Evolutionary conservation across 2,329 filamentous ascomycete genomes (phyloP).

Genomic region (Ceratocystis alfenasii): DNA sequence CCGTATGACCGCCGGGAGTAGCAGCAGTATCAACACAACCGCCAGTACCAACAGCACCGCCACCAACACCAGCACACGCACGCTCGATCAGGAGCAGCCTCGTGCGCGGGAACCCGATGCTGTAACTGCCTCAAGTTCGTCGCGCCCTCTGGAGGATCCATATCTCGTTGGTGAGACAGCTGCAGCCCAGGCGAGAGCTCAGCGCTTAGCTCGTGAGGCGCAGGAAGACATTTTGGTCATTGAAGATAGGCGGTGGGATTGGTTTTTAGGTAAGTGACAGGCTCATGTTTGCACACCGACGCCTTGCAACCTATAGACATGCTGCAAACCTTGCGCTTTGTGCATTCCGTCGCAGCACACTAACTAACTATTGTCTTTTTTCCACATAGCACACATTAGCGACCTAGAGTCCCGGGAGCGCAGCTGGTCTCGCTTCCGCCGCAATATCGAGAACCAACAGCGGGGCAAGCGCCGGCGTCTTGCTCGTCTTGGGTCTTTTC

Average conservation of each 20-base stretch:
- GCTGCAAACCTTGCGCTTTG: not conserved
- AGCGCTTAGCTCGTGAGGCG: conserved; percentile 45
- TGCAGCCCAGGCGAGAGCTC: conserved; percentile 44
- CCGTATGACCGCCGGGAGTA: conserved; percentile 38
- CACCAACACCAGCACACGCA: conserved; percentile 26
- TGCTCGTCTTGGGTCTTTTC: conserved; percentile 16
- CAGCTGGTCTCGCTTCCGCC: conserved; percentile 36
- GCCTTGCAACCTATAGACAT: not conserved
- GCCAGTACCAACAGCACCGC: conserved; percentile 29
- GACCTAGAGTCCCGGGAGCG: conserved; percentile 41
- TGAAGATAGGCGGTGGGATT: conserved; percentile 51
- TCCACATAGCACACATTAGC: conserved; percentile 37
- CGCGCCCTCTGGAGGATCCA: conserved; percentile 52
- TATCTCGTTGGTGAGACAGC: conserved; percentile 55
- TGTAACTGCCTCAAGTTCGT: not conserved
- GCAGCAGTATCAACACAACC: conserved; percentile 28
- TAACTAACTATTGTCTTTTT: conserved; percentile 21
- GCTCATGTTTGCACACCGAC: not conserved
- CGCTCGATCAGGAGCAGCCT: conserved; percentile 30
- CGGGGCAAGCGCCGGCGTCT: conserved; percentile 21
- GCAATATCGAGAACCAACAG: conserved; percentile 29
- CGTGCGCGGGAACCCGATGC: conserved; percentile 16
- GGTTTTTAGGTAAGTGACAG: conserved; percentile 41
- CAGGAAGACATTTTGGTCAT: conserved; percentile 43
- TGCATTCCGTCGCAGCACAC: not conserved